Evolutionary conservation across 768 basidiomycete genomes (phyloP).

Genomic region (Gymnopilus dilepis): DNA sequence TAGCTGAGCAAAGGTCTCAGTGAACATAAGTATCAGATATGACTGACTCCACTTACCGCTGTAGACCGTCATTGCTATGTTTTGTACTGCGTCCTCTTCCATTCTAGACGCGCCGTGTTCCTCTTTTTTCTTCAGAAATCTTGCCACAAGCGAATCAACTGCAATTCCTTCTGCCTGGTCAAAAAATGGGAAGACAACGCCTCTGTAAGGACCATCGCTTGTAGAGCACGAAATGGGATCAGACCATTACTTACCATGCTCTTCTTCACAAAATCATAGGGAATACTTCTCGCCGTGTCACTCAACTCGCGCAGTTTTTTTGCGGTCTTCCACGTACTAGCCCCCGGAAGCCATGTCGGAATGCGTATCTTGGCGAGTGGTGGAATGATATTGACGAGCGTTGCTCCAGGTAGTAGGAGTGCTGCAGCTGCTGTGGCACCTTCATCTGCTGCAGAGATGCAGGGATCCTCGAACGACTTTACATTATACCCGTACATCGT

Average conservation of each 20-base stretch:
- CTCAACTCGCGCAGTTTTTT: not conserved
- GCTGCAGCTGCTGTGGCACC: slow-evolving; percentile 4
- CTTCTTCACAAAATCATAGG: slow-evolving; percentile 10
- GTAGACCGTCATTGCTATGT: slow-evolving; percentile 19
- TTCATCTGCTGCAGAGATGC: slow-evolving; percentile 12
- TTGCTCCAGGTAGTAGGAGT: slow-evolving; percentile 13
- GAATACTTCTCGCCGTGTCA: slow-evolving; percentile 5
- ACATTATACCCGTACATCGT: slow-evolving; percentile 25
- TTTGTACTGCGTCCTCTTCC: slow-evolving; percentile 5
- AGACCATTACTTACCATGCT: slow-evolving; percentile 14
- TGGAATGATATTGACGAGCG: slow-evolving; percentile 21
- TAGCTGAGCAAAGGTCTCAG: not conserved
- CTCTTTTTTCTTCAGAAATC: slow-evolving; percentile 4
- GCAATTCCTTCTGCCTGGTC: slow-evolving; percentile 9
- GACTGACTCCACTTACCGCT: slow-evolving; percentile 6
- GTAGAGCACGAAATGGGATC: too few species aligned
- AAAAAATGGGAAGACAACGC: too few species aligned
- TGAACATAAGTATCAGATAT: not conserved
- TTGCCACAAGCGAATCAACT: slow-evolving; percentile 15
- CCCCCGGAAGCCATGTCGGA: slow-evolving; percentile 19
- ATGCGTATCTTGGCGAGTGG: slow-evolving; percentile 8
- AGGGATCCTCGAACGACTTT: slow-evolving; percentile 18
- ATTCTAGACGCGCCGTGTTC: not conserved
- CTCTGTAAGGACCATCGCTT: too few species aligned
- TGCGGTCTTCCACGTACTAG: slow-evolving; percentile 13